Conservation (phyloP, 2,329 filamentous ascomycete species). For the Sphaerulina vaccinii region DNA sequence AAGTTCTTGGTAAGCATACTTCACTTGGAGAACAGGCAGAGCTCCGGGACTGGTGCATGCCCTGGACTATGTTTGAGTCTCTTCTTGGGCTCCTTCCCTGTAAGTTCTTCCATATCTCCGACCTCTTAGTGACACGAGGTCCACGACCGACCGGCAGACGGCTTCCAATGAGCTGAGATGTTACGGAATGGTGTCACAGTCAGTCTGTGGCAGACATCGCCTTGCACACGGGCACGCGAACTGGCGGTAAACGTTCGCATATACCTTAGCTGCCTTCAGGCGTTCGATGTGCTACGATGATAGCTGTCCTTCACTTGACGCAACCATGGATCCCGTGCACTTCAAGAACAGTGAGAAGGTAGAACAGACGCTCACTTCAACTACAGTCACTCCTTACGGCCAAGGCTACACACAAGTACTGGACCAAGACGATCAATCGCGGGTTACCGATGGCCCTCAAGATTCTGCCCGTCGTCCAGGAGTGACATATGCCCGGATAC, state of each 20-base stretch:
- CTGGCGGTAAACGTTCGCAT: constrained; percentile 16
- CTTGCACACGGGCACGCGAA: constrained; percentile 8
- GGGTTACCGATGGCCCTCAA: too few species aligned
- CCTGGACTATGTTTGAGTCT: constrained; percentile 3
- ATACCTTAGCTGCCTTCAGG: neutral
- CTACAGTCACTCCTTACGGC: constrained; percentile 4
- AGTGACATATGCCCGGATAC: constrained; percentile 15
- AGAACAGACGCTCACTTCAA: constrained; percentile 14
- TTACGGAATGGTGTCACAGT: constrained; percentile 10
- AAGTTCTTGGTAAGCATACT: constrained; percentile 3
- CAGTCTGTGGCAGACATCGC: constrained; percentile 1
- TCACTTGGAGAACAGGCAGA: constrained; percentile 4
- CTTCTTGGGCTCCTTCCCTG: constrained; percentile 5
- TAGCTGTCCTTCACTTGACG: constrained; percentile 2
- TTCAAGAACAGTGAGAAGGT: constrained; percentile 1
- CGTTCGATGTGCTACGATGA: constrained; percentile 2
- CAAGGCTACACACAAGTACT: neutral
- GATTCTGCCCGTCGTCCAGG: neutral
- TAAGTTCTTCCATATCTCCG: constrained; percentile 2
- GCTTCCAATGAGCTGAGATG: neutral
- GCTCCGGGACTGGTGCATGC: constrained; percentile 8
- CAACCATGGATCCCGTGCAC: constrained; percentile 19
- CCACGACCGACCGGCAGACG: neutral
- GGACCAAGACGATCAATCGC: neutral
- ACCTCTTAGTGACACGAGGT: constrained; percentile 8